Conservation (phyloP, 768 basidiomycete species). For the Glaciozyma martinii region DNA sequence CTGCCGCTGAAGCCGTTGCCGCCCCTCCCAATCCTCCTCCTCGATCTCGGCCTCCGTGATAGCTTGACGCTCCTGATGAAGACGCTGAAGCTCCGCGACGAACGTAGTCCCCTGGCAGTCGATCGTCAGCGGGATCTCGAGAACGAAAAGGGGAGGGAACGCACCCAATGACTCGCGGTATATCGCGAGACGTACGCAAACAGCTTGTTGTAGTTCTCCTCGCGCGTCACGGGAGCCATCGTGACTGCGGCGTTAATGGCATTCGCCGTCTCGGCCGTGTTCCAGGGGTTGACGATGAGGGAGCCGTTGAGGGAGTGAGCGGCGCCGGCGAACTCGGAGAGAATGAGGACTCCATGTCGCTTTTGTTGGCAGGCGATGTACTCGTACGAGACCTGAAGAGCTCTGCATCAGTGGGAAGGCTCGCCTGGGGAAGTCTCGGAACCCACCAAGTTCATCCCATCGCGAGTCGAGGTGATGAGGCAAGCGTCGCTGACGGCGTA, state of each 20-base stretch:
- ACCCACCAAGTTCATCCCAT: constrained; percentile 96
- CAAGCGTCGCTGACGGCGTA: constrained; percentile 96
- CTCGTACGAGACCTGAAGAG: constrained; percentile 85
- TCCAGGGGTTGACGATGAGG: constrained; percentile 98
- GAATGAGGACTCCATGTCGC: constrained; percentile 89
- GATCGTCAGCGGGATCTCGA: background rate
- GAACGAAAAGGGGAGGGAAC: background rate
- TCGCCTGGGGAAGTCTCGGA: background rate
- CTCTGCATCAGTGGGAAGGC: background rate
- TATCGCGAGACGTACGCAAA: constrained; percentile 94
- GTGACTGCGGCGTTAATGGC: constrained; percentile 94
- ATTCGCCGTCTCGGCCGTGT: constrained; percentile 93
- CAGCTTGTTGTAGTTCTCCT: constrained; percentile 87
- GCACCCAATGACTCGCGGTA: constrained; percentile 73
- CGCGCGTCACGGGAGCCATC: constrained; percentile 70
- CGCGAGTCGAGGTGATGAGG: constrained; percentile 84
- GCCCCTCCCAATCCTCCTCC: background rate
- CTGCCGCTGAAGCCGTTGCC: too few species aligned
- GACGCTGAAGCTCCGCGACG: constrained; percentile 19
- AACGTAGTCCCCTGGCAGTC: constrained; percentile 10
- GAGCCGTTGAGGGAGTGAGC: constrained; percentile 64
- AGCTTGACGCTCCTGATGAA: constrained; percentile 16
- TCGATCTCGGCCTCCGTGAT: constrained; percentile 17
- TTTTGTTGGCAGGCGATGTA: constrained; percentile 92
- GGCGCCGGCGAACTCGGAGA: constrained; percentile 97